Percentiles rank a stretch among this genome's conserved stretches.
These are phyloP conservation scores for Akanthomyces dipterigenus DNA, from an alignment of 2,329 filamentous ascomycete genomes.

Conservation along the genomic window DNA sequence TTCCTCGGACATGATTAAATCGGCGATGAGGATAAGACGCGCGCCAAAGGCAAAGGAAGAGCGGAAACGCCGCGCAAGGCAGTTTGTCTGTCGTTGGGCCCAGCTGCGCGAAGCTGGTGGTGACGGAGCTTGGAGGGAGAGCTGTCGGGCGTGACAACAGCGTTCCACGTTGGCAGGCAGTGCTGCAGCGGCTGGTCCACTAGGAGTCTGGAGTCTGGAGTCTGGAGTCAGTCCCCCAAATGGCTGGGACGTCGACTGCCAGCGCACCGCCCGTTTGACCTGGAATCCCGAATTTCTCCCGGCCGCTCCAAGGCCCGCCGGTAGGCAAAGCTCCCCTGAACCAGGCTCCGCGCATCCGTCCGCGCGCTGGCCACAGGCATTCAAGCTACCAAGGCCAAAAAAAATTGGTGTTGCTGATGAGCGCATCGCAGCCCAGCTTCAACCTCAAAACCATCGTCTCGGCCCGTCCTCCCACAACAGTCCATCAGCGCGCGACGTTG, in stretches of 20 bases:
- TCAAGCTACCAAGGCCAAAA: not conserved
- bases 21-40: not conserved
- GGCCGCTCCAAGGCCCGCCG: not conserved
- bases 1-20: conserved; percentile 51
- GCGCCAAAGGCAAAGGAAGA: not conserved
- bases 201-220: too few relatives aligned
- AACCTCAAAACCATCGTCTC: not conserved
- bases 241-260: not conserved
- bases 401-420: conserved; percentile 10
- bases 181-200: not conserved
- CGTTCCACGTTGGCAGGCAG: not conserved
- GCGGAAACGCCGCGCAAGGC: not conserved
- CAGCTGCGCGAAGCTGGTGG: not conserved
- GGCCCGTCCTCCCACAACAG: not conserved
- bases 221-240: not conserved
- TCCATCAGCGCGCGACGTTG: not conserved
- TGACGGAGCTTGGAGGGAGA: not conserved
- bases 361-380: not conserved
- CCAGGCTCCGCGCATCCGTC: not conserved
- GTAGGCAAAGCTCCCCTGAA: conserved; percentile 12
- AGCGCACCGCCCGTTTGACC: not conserved
- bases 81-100: not conserved
- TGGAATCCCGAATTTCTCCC: conserved; percentile 20
- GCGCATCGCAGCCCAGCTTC: conserved; percentile 10
- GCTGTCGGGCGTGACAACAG: too few relatives aligned